Base-by-base conservation (phyloP, 257 asterid species). In the Ajuga chamaepitys region DNA sequence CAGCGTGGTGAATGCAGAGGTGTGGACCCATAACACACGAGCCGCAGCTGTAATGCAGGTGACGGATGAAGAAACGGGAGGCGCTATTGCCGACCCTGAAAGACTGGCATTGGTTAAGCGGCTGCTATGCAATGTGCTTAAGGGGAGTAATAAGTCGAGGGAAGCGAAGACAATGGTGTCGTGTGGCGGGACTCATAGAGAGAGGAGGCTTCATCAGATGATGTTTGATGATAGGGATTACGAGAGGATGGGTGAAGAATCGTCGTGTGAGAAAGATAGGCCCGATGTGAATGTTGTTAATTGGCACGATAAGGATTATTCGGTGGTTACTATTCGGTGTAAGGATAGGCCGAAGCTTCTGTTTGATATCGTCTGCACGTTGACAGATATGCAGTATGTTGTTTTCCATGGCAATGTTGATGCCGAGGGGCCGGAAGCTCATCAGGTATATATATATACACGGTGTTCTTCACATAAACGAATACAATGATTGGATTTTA, bases 11-110 rank as follows among this genome's bases (percentile, higher is more conserved):
- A 88, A 77, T 37, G 99, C 93, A 0, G 99, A 94, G 75, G 97
- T 94, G 54, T 94, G 99, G 99, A 94, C 99, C 5, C 99, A 94
- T 57, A 94, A 94, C 87, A 85, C 96, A 56, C 84, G 99, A 9
- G 99, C 96, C 0, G 99, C 99, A 14, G 84, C 99, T 24, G 93
- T 94, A 7, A 88, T 94, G 88, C 98, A 86, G 74, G 97, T 94
- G 0, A 86, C 95, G 0, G 99, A 94, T 10, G 92, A 78, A 38
- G 81, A 74, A 20, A 79, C 85, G 0, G 93, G 92, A 24, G 84
- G 83, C 11, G 85, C 98, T 0, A 73, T 94, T 9, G 24, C 78
- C 7, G 88, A 90, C 37, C 84, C 85, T 0, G 95, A 94, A 20
- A 83, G 66, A 66, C 74, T 90, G 6, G 2, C 96, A 5, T 32